Evolutionary conservation across 2,329 filamentous ascomycete genomes (phyloP).

Genomic region (Beauveria medogensis): DNA sequence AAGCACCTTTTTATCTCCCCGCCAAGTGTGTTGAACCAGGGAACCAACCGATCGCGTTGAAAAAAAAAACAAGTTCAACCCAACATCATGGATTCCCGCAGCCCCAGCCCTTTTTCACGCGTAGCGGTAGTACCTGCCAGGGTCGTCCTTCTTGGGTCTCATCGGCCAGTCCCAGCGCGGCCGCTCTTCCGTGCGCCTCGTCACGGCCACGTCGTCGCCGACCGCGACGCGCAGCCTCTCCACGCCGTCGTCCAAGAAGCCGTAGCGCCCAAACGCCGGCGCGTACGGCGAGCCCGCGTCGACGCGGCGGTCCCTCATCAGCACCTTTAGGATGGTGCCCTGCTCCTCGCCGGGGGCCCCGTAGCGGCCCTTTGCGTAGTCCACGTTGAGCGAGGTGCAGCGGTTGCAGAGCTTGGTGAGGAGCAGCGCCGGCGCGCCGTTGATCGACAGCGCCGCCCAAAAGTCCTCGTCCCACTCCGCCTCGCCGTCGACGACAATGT

Average conservation of each 20-base stretch:
- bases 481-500: constrained; percentile 57
- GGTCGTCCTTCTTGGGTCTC: constrained; percentile 11
- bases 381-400: constrained; percentile 63
- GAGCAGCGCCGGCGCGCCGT: constrained; percentile 32
- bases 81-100: not conserved
- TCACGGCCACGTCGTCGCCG: constrained; percentile 49
- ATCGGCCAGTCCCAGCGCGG: constrained; percentile 46
- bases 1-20: no score
- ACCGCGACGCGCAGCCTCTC: constrained; percentile 34
- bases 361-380: constrained; percentile 56
- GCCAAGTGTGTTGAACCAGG: not conserved
- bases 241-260: constrained; percentile 39
- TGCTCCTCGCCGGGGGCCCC: constrained; percentile 40
- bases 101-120: not conserved
- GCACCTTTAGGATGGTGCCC: constrained; percentile 58
- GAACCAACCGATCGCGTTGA: not conserved
- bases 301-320: constrained; percentile 63
- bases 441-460: constrained; percentile 54
- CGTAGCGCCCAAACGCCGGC: constrained; percentile 68
- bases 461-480: constrained; percentile 62
- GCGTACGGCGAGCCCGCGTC: constrained; percentile 60
- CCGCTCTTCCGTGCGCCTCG: constrained; percentile 39
- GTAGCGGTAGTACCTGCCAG: constrained; percentile 19
- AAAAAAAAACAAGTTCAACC: not conserved
- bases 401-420: constrained; percentile 64